Evolutionary conservation across 805 yeast genomes (phyloP), one percentile per base, ranked within the genome.

Genomic region (Candida nemodendra): DNA sequence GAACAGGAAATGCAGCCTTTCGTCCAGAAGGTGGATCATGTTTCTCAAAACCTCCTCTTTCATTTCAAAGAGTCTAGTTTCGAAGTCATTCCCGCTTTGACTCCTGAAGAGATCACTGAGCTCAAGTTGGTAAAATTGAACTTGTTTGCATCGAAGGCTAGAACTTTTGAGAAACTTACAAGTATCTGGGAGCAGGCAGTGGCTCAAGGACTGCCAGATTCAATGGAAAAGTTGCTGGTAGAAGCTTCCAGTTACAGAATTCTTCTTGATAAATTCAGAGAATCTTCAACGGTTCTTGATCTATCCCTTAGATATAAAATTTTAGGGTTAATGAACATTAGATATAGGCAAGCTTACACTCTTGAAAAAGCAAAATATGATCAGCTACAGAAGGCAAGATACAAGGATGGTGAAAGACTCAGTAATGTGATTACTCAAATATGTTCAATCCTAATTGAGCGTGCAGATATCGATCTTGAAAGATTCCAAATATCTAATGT

Each of bases 391-490:
- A 38, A 28, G 12, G 24, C 31, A 8, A 41, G 36, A 21, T 36
- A 34, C 9, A 38, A 38, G 11, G 47, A 45, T n/a, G 38, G 42
- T 18, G 61, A 52, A 27, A 27, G 38, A 5, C 49, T 51, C 14
- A 55, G 62, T 16, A 27, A 42, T 5, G 38, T 39, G 9, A 48
- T 63, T 3, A 45, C 57, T 21, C 71, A 70, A 39, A 41, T 73
- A 2, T 60, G 73, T 42, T 62, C 69, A 7, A 56, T 75, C 1
- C 48, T 67, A 22, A 69, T 74, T n/a, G 76, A 73, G 22, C 59
- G 81, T 33, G 68, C 77, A 1, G 81, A 76, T 48, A 63, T 75
- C 3, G 80, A 74, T 38, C 48, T 72, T 9, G 79, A 74, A 50
- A 58, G 80, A 38, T 58, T 70, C n/a, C 65, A 61, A 30, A 22